Evolutionary conservation across 495 filamentous ascomycete species (phyloP).

Genomic region (Massariosphaeria phaeospora): DNA sequence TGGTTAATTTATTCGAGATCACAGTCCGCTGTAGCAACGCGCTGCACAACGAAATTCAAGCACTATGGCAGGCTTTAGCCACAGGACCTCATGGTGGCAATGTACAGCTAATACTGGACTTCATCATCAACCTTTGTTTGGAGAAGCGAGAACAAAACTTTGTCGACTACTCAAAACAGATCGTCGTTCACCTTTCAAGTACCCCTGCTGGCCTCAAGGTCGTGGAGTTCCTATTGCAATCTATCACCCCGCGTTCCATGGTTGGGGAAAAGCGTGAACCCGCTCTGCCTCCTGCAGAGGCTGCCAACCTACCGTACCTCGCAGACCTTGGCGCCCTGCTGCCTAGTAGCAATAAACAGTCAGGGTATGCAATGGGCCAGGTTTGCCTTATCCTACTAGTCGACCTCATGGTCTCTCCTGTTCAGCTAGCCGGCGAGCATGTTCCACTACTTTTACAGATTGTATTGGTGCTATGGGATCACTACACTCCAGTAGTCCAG

Average conservation of each 20-base stretch:
- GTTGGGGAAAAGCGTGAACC: conserved; percentile 76
- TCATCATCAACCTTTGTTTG: conserved; percentile 87
- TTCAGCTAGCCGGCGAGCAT: conserved; percentile 68
- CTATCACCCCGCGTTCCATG: conserved; percentile 87
- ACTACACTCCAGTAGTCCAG: conserved; percentile 90
- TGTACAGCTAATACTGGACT: conserved; percentile 88
- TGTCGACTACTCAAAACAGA: conserved; percentile 94
- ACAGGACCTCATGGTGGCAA: conserved; percentile 94
- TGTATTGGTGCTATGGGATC: conserved; percentile 91
- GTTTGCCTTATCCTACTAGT: conserved; percentile 90
- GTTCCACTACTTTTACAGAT: conserved; percentile 84
- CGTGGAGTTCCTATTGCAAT: conserved; percentile 85
- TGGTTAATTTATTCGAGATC: conserved; percentile 93
- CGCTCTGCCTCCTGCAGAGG: conserved; percentile 67
- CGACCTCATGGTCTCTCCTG: conserved; percentile 90
- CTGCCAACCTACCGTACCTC: conserved; percentile 72
- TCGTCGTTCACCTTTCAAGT: conserved; percentile 89
- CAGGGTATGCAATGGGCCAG: conserved; percentile 86
- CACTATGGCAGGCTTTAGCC: conserved; percentile 92
- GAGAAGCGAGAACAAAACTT: conserved; percentile 95
- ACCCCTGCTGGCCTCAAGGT: conserved; percentile 88
- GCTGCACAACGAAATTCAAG: conserved; percentile 93
- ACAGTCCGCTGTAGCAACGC: conserved; percentile 85
- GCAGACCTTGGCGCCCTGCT: conserved; percentile 76
- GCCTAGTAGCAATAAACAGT: conserved; percentile 80